Evolutionary conservation across 176 grass and related monocot species (phyloP).

Genomic region (Canna indica): DNA sequence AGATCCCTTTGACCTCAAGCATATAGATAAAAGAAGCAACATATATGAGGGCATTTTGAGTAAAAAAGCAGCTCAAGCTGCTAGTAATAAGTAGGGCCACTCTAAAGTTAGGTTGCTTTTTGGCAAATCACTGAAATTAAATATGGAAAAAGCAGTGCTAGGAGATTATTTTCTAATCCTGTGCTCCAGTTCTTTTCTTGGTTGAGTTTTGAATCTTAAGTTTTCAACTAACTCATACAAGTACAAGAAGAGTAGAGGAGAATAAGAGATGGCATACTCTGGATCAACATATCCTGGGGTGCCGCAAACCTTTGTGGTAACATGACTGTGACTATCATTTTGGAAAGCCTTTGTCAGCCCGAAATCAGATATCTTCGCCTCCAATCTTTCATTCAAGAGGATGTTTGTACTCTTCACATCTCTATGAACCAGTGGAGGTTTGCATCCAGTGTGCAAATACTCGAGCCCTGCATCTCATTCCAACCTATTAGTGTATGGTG

Average conservation of each 20-base stretch:
- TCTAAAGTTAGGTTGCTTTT: too few relatives aligned
- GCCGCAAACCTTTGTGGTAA: constrained; percentile 30
- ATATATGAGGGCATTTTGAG: too few relatives aligned
- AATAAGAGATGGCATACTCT: constrained; percentile 17
- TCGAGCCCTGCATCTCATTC: constrained; percentile 34
- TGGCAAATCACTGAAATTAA: too few relatives aligned
- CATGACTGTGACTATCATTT: constrained; percentile 15
- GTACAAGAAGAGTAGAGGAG: background rate
- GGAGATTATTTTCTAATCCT: background rate
- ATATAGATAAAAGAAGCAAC: too few relatives aligned
- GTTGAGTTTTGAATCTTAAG: background rate
- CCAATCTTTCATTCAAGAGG: constrained; percentile 21
- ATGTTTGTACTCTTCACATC: constrained; percentile 51
- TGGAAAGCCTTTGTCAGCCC: constrained; percentile 32
- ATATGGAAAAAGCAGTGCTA: too few relatives aligned
- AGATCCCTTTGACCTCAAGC: too few relatives aligned
- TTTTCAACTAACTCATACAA: background rate
- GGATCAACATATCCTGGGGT: constrained; percentile 48
- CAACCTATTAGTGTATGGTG: background rate
- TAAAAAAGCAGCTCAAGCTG: too few relatives aligned
- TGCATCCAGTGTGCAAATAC: constrained; percentile 44
- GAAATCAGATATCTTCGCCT: constrained; percentile 44
- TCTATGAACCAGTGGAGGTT: constrained; percentile 38
- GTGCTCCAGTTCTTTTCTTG: background rate
- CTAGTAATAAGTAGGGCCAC: too few relatives aligned